A percentile compares a stretch with the other conserved stretches of the same genome.
Evolutionary conservation across 139 green algal genomes (phyloP).

Genomic region (Gonium pectorale): DNA sequence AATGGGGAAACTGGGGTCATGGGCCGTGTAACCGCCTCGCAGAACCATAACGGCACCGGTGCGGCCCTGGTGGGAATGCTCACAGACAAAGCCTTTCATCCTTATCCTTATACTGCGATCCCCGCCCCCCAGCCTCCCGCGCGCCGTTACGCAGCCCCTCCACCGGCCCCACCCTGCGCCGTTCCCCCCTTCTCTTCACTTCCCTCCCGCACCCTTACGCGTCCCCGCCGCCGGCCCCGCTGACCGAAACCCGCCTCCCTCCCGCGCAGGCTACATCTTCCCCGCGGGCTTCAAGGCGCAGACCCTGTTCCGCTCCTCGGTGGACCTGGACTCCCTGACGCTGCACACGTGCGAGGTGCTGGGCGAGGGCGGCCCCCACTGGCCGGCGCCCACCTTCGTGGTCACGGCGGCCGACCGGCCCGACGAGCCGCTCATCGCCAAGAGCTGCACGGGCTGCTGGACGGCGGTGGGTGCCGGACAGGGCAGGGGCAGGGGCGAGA

Average conservation of each 20-base stretch:
- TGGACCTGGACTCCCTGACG: constrained; percentile 69
- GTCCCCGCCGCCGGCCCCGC: not conserved
- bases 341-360: constrained; percentile 90
- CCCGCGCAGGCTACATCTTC: constrained; percentile 92
- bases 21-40: too few relatives aligned
- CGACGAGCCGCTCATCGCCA: constrained; percentile 86
- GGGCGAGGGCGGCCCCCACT: constrained; percentile 73
- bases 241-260: not conserved
- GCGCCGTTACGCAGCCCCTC: too few relatives aligned
- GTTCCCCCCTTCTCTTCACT: not conserved
- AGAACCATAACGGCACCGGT: too few relatives aligned
- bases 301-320: constrained; percentile 79
- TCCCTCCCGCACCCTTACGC: not conserved
- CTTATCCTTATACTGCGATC: too few relatives aligned
- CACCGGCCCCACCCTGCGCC: too few relatives aligned
- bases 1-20: too few relatives aligned
- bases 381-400: constrained; percentile 84
- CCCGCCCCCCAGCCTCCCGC: too few relatives aligned
- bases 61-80: too few relatives aligned
- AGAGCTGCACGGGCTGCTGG: constrained; percentile 93
- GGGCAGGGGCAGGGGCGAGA: not conserved
- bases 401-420: constrained; percentile 84
- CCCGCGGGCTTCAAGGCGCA: constrained; percentile 85
- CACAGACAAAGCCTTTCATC: too few relatives aligned
- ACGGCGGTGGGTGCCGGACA: constrained; percentile 63